Evolutionary conservation across 2,329 filamentous ascomycete species (phyloP).

Genomic region (Epichloe bromicola): DNA sequence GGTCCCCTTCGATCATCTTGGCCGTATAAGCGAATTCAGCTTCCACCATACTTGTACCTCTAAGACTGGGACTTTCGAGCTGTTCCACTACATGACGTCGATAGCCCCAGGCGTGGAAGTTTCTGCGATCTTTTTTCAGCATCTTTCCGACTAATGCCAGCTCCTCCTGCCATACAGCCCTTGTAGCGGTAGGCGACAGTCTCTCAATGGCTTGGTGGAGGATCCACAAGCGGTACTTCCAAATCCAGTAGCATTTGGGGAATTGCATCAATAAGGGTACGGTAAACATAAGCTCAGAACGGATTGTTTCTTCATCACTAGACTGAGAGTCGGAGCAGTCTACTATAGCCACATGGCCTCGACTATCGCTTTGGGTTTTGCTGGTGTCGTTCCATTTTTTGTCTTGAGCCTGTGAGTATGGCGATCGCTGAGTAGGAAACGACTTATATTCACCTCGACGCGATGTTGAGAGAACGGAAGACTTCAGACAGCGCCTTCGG

Average conservation of each 20-base stretch:
- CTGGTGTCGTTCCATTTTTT: not conserved
- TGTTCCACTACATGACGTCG: constrained; percentile 64
- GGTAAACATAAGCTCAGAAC: constrained; percentile 66
- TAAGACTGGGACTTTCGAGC: constrained; percentile 47
- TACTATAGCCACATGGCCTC: too few species aligned
- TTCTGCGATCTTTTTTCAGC: constrained; percentile 75
- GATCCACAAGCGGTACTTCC: constrained; percentile 88
- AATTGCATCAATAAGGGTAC: constrained; percentile 72
- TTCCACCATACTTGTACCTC: constrained; percentile 55
- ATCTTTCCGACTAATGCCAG: constrained; percentile 76
- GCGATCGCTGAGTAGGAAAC: not conserved
- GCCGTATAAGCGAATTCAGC: constrained; percentile 82
- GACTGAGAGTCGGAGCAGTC: not conserved
- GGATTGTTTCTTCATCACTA: constrained; percentile 32
- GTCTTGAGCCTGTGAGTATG: not conserved
- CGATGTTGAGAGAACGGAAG: constrained; percentile 12
- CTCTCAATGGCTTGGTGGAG: constrained; percentile 56
- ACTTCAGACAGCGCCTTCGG: constrained; percentile 58
- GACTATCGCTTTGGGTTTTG: not conserved
- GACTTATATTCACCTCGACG: not conserved
- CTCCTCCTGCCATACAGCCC: constrained; percentile 70
- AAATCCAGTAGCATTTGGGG: constrained; percentile 99
- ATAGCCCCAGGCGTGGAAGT: constrained; percentile 97
- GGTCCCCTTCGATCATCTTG: constrained; percentile 68
- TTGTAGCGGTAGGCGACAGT: constrained; percentile 42